These are phyloP conservation scores for Colletotrichum musae DNA, from an alignment of 2,329 filamentous ascomycete species.

Conservation along the genomic window DNA sequence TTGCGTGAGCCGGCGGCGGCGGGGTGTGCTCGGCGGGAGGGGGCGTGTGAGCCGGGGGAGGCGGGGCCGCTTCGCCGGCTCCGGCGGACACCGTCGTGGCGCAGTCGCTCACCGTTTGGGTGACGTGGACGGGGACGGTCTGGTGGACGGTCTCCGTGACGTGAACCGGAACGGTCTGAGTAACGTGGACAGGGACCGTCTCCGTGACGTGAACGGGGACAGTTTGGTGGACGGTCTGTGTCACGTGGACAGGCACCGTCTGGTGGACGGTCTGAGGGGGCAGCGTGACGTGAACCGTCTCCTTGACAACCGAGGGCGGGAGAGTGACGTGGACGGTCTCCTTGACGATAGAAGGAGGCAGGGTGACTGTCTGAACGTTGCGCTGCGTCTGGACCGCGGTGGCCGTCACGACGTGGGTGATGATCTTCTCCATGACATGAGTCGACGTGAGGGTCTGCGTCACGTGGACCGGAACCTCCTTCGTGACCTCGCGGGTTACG, in stretches of 20 bases:
- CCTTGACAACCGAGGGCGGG: conserved; percentile 24
- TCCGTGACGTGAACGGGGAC: conserved; percentile 7
- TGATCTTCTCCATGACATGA: conserved; percentile 16
- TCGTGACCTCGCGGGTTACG: conserved; percentile 11
- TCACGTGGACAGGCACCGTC: conserved; percentile 21
- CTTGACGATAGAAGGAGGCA: conserved; percentile 12
- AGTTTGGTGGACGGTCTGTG: conserved; percentile 7
- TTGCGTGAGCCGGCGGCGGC: neutral
- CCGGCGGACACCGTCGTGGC: conserved; percentile 8
- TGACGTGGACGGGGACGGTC: conserved; percentile 7
- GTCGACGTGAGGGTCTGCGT: conserved; percentile 12
- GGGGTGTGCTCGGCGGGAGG: neutral
- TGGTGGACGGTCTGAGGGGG: conserved; percentile 21
- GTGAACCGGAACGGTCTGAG: neutral
- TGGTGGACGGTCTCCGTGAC: neutral
- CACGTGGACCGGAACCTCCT: conserved; percentile 9
- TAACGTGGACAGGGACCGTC: conserved; percentile 8
- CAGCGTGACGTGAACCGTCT: conserved; percentile 27
- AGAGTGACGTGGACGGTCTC: conserved; percentile 28
- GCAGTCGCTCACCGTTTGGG: conserved; percentile 25
- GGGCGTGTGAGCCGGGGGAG: conserved; percentile 11
- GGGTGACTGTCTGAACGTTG: conserved; percentile 25
- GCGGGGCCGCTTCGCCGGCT: conserved; percentile 12
- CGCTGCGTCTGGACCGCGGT: conserved; percentile 20
- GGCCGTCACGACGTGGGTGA: conserved; percentile 15